phyloP scores from a whole-genome alignment of 176 grass and related monocot genomes.

The Areca catechu region DNA sequence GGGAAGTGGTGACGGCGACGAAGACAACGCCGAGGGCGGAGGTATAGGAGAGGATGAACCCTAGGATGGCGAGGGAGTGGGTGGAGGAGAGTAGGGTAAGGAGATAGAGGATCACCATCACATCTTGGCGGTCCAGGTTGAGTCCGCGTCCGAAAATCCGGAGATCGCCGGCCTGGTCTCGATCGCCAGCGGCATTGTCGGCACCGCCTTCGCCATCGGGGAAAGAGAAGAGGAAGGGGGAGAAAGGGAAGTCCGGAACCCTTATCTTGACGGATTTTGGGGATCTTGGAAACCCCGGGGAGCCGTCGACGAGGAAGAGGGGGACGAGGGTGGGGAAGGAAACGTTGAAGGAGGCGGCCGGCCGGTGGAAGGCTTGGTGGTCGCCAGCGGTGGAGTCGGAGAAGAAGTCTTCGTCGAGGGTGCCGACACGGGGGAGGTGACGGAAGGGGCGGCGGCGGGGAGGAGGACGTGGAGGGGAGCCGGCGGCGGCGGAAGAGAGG shows the following conservation, averaged over 20 bases:
- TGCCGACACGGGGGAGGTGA: slow-evolving; percentile 1
- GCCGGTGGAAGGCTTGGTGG: slow-evolving; percentile 25
- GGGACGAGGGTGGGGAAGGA: slow-evolving; percentile 25
- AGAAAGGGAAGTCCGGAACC: slow-evolving; percentile 19
- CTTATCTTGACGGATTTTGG: slow-evolving; percentile 28
- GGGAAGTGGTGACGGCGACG: slow-evolving; percentile 29
- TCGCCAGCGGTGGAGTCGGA: slow-evolving; percentile 20
- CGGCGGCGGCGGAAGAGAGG: slow-evolving; percentile 31
- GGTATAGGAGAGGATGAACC: slow-evolving; percentile 58
- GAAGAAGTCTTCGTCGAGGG: slow-evolving; percentile 34
- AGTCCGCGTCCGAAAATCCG: slow-evolving; percentile 25
- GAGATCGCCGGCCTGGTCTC: slow-evolving; percentile 26
- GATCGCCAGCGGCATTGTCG: not conserved
- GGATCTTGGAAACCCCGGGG: slow-evolving; percentile 26
- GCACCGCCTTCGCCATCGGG: not conserved
- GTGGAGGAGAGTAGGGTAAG: slow-evolving; percentile 53
- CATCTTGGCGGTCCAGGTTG: slow-evolving; percentile 51
- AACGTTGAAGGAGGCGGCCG: slow-evolving; percentile 4
- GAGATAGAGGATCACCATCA: slow-evolving; percentile 47
- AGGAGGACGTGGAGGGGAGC: not conserved
- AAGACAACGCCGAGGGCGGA: slow-evolving; percentile 53
- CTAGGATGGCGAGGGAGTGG: slow-evolving; percentile 55
- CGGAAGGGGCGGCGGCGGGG: slow-evolving; percentile 51
- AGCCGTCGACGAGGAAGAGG: slow-evolving; percentile 24
- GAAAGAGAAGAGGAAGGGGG: slow-evolving; percentile 28